Conservation (phyloP, 805 yeast genomes). For the Myxozyma neglecta region DNA sequence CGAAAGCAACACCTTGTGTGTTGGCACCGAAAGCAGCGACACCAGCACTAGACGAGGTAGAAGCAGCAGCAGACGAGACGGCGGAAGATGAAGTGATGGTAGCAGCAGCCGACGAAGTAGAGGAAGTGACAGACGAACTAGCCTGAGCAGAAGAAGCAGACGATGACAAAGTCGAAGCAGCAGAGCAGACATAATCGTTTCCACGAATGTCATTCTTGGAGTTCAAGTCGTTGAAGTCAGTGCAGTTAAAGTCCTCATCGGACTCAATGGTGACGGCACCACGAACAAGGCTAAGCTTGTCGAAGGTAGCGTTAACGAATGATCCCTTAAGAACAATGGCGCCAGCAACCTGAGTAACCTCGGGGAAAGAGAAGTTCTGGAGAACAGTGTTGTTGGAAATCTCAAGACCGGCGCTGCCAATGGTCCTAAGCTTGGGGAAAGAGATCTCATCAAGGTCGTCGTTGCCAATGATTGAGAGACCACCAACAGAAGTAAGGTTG, state of each 20-base stretch:
- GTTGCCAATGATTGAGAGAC: slow-evolving; percentile 73
- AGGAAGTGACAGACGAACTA: slow-evolving; percentile 34
- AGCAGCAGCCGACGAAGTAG: slow-evolving; percentile 40
- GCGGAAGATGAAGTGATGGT: slow-evolving; percentile 46
- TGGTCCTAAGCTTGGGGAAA: slow-evolving; percentile 64
- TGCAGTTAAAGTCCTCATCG: slow-evolving; percentile 77
- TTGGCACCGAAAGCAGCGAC: slow-evolving; percentile 39
- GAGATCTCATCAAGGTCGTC: slow-evolving; percentile 65
- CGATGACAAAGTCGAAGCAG: slow-evolving; percentile 56
- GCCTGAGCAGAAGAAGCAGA: slow-evolving; percentile 39
- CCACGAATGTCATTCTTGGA: slow-evolving; percentile 84
- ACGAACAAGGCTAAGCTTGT: slow-evolving; percentile 69
- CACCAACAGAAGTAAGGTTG: slow-evolving; percentile 66
- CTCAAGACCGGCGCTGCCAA: slow-evolving; percentile 88
- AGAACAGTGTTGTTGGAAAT: slow-evolving; percentile 82
- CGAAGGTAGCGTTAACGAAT: slow-evolving; percentile 76
- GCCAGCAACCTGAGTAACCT: slow-evolving; percentile 77
- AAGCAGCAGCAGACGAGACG: slow-evolving; percentile 39
- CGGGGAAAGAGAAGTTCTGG: slow-evolving; percentile 62
- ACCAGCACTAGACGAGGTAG: slow-evolving; percentile 38
- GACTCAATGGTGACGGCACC: slow-evolving; percentile 91
- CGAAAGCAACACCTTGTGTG: slow-evolving; percentile 36
- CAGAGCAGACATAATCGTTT: slow-evolving; percentile 76
- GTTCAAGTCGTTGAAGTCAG: slow-evolving; percentile 68
- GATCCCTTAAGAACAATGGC: slow-evolving; percentile 79